Conservation (phyloP, 441 rosid genomes). For the Erodium trifolium region DNA sequence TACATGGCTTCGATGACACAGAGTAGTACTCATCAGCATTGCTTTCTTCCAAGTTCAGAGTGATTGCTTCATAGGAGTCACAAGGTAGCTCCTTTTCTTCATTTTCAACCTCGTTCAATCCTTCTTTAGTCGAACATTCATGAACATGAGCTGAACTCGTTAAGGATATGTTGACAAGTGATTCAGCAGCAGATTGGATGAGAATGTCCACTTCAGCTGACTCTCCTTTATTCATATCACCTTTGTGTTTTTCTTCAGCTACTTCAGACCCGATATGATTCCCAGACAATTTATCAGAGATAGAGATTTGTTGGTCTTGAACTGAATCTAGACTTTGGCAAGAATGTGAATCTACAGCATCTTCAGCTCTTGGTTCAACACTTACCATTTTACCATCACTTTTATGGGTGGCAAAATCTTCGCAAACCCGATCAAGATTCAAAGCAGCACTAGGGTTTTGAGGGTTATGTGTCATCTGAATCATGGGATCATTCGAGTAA, state of each 20-base stretch:
- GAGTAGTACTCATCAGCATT: constrained; percentile 32
- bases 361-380: constrained; percentile 19
- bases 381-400: constrained; percentile 19
- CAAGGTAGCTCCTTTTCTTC: constrained; percentile 29
- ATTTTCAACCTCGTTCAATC: constrained; percentile 22
- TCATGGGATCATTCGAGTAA: constrained; percentile 20
- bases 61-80: constrained; percentile 55
- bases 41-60: constrained; percentile 45
- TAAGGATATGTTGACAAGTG: constrained; percentile 39
- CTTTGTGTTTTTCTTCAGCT: not conserved
- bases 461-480: no score
- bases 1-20: constrained; percentile 45
- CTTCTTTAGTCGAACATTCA: constrained; percentile 11
- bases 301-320: constrained; percentile 18
- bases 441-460: not conserved
- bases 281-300: constrained; percentile 21
- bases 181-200: constrained; percentile 54
- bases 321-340: constrained; percentile 22
- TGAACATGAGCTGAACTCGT: constrained; percentile 22
- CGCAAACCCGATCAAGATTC: constrained; percentile 18
- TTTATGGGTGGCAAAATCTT: constrained; percentile 18
- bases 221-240: no score
- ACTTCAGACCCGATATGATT: constrained; percentile 20
- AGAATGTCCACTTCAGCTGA: constrained; percentile 20
- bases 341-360: not conserved